phyloP scores from a whole-genome alignment of 2,329 filamentous ascomycete species.

The Xylariaceae sp. region DNA sequence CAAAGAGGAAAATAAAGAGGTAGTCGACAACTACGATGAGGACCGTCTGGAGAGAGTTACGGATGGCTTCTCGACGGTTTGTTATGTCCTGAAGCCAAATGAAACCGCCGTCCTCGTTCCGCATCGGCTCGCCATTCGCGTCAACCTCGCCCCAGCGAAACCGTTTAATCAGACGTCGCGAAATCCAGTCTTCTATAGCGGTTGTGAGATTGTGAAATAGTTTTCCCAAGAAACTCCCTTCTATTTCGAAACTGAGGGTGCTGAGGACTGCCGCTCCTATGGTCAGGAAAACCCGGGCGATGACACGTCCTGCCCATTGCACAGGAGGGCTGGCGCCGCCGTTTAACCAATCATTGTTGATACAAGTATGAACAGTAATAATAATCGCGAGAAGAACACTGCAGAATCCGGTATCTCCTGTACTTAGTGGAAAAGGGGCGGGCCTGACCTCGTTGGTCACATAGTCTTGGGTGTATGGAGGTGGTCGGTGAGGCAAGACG shows the following conservation, averaged over 20 bases:
- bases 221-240: slow-evolving; percentile 12
- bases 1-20: neutral
- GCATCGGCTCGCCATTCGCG: slow-evolving; percentile 7
- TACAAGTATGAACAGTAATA: slow-evolving; percentile 13
- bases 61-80: slow-evolving; percentile 3
- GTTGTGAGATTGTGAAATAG: neutral
- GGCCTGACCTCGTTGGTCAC: slow-evolving; percentile 10
- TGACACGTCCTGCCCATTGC: slow-evolving; percentile 16
- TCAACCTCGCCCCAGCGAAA: slow-evolving; percentile 18
- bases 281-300: slow-evolving; percentile 13
- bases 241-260: slow-evolving; percentile 22
- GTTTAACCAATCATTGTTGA: slow-evolving; percentile 16
- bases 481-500: neutral
- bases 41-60: neutral
- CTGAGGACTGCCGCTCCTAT: slow-evolving; percentile 21
- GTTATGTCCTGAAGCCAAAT: slow-evolving; percentile 9
- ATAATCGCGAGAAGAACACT: slow-evolving; percentile 10
- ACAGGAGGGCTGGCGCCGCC: slow-evolving; percentile 4
- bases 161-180: slow-evolving; percentile 4
- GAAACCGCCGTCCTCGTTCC: slow-evolving; percentile 4
- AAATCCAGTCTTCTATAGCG: neutral
- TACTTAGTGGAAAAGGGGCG: slow-evolving; percentile 21
- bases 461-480: neutral
- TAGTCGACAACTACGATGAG: slow-evolving; percentile 8
- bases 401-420: slow-evolving; percentile 20